Base-by-base conservation (phyloP, 176 grass and related monocot species). In the Poa annua region DNA sequence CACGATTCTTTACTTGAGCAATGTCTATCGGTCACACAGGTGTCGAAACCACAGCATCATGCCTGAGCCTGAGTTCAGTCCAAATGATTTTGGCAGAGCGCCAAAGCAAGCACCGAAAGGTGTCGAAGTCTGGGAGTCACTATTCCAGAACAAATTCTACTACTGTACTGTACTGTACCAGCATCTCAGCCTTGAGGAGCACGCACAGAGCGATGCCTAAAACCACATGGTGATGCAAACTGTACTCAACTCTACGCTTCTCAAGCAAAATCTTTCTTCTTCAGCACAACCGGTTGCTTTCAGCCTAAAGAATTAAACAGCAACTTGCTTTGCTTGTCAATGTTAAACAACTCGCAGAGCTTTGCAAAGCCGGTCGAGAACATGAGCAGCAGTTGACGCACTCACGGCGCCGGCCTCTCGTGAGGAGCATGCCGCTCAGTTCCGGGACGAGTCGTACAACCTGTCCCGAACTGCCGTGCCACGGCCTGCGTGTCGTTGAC, bases 31-130 rank as follows among this genome's bases (percentile, higher is more conserved):
- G 26, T 14, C 7, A 2, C 42, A 57, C 65, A 81, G 54, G 71
- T 52, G 42, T 72, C 71, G 71, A 77, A 77, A 44, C 32, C 71
- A 45, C 71, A 8, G 8, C 3, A 29, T 26, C 70, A 47, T 47
- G 7, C 41, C 48, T 61, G 74, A 69, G n/a, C n/a, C n/a, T n/a
- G n/a, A n/a, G n/a, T 7, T 66, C 39, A 65, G 49, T 24, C 21
- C 41, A 89, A 78, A 77, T 77, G 72, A 64, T 82, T 65, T 56
- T 82, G 64, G 77, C 87, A 81, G 50, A 63, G 36, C 52, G 75
- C 34, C 71, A 10, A 89, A 89, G 82, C 54, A 79, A 55, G 21
- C 76, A 61, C 76, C 36, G 50, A 72, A 70, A 77, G 17, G 33
- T 59, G 16, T 26, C 41, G n/a, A 7, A 21, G 82, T 24, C 64